Evolutionary conservation across 805 yeast genomes (phyloP).

Genomic region (Wickerhamomyces queroliae): DNA sequence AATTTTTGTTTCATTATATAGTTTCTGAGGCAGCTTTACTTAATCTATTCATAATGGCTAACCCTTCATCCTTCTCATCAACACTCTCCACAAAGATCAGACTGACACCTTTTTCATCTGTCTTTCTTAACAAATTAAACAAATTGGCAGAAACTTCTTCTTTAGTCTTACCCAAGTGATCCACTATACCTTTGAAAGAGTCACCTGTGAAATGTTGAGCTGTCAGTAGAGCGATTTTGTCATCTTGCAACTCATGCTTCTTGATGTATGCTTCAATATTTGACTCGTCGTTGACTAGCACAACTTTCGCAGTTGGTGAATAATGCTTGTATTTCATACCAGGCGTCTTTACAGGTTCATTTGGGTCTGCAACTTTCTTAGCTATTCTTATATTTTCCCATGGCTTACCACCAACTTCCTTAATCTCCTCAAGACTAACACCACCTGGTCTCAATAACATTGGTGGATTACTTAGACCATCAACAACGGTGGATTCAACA

Average conservation of each 20-base stretch:
- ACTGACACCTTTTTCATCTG: conserved; percentile 66
- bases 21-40: conserved; percentile 71
- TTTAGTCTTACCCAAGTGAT: conserved; percentile 36
- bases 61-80: conserved; percentile 69
- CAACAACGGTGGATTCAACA: conserved; percentile 90
- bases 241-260: conserved; percentile 16
- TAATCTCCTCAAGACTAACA: conserved; percentile 71
- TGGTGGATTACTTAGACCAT: conserved; percentile 83
- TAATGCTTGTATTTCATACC: conserved; percentile 98
- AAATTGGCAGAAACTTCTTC: conserved; percentile 68
- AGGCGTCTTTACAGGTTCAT: conserved; percentile 83
- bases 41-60: conserved; percentile 91
- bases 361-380: conserved; percentile 52
- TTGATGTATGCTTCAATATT: conserved; percentile 22
- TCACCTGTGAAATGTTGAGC: conserved; percentile 23
- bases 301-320: conserved; percentile 83
- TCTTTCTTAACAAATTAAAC: conserved; percentile 66
- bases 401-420: conserved; percentile 51
- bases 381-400: conserved; percentile 68
- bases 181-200: conserved; percentile 16
- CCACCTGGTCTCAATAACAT: conserved; percentile 94
- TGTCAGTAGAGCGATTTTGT: conserved; percentile 48
- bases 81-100: conserved; percentile 82
- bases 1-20: conserved; percentile 14
- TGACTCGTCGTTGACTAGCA: conserved; percentile 46